Evolutionary conservation across 257 asterid species (phyloP).

Genomic region (Solanum neorickii): DNA sequence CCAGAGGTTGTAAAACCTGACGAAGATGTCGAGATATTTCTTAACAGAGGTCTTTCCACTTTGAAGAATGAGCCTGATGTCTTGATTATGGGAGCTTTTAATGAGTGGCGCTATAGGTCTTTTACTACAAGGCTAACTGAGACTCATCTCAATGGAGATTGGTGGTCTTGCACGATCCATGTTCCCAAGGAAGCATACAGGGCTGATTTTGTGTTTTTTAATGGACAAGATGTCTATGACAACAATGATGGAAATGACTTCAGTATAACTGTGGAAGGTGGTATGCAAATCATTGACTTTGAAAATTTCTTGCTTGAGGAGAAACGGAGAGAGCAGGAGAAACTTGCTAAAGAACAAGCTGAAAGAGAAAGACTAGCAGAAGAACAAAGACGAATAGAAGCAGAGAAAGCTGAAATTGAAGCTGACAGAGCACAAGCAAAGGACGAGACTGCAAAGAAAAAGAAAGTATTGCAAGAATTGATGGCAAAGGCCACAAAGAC

Average conservation of each 20-base stretch:
- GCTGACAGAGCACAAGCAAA: slow-evolving; percentile 76
- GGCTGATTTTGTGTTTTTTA: slow-evolving; percentile 77
- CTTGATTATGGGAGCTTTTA: slow-evolving; percentile 81
- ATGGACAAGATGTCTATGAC: slow-evolving; percentile 77
- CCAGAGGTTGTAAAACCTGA: slow-evolving; percentile 73
- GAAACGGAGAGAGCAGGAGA: slow-evolving; percentile 65
- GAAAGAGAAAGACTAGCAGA: slow-evolving; percentile 64
- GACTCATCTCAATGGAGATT: slow-evolving; percentile 66
- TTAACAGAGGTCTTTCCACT: slow-evolving; percentile 68
- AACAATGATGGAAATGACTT: slow-evolving; percentile 73
- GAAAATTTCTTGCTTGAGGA: slow-evolving; percentile 92
- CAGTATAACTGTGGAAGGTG: slow-evolving; percentile 63
- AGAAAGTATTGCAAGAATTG: slow-evolving; percentile 30
- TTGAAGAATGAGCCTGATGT: slow-evolving; percentile 61
- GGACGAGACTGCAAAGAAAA: slow-evolving; percentile 50
- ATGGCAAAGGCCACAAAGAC: slow-evolving; percentile 34
- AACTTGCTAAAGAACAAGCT: slow-evolving; percentile 53
- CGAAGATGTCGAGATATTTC: slow-evolving; percentile 58
- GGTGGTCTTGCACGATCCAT: slow-evolving; percentile 86
- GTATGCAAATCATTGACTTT: slow-evolving; percentile 63
- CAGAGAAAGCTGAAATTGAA: slow-evolving; percentile 57
- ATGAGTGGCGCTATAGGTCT: slow-evolving; percentile 85
- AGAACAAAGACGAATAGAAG: slow-evolving; percentile 67
- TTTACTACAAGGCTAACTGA: slow-evolving; percentile 56
- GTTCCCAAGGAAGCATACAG: slow-evolving; percentile 92